phyloP scores from a whole-genome alignment of 116 monocot species.

The Zostera marina region DNA sequence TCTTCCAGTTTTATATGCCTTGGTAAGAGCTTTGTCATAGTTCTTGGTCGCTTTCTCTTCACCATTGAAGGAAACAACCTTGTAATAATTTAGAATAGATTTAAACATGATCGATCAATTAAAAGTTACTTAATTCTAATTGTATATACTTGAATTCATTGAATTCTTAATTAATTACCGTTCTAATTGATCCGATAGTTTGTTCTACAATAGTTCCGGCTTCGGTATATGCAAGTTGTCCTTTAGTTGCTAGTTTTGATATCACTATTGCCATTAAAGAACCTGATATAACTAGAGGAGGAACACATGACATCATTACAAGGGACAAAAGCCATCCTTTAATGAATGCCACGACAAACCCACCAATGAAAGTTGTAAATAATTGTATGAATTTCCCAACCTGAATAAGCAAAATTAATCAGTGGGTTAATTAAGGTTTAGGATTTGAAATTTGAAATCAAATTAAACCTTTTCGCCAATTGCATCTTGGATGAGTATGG shows the following conservation, averaged over 20 bases:
- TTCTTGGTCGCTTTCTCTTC: conserved; percentile 33
- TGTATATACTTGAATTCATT: too few species aligned
- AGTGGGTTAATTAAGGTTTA: too few species aligned
- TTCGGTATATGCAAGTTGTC: conserved; percentile 22
- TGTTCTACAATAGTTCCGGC: conserved; percentile 40
- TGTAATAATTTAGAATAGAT: too few species aligned
- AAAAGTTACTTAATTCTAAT: too few species aligned
- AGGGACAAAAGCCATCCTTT: conserved; percentile 41
- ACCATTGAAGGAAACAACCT: conserved; percentile 53
- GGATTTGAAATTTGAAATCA: too few species aligned
- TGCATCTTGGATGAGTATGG: conserved; percentile 71
- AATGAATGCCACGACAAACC: conserved; percentile 27
- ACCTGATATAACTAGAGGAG: conserved; percentile 14
- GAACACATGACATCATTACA: conserved; percentile 26
- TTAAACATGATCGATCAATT: too few species aligned
- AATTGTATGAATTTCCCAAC: conserved; percentile 36
- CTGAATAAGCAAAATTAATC: too few species aligned
- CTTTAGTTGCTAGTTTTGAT: conserved; percentile 9
- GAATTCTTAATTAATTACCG: conserved; percentile 24
- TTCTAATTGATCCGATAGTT: conserved; percentile 44
- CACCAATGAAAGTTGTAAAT: conserved; percentile 23
- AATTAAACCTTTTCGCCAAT: conserved; percentile 78
- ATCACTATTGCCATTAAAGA: conserved; percentile 8
- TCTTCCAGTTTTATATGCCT: conserved; percentile 21
- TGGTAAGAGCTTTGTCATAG: conserved; percentile 26